phyloP scores from a whole-genome alignment of 2,329 filamentous ascomycete genomes.

The Xylariales sp. region DNA sequence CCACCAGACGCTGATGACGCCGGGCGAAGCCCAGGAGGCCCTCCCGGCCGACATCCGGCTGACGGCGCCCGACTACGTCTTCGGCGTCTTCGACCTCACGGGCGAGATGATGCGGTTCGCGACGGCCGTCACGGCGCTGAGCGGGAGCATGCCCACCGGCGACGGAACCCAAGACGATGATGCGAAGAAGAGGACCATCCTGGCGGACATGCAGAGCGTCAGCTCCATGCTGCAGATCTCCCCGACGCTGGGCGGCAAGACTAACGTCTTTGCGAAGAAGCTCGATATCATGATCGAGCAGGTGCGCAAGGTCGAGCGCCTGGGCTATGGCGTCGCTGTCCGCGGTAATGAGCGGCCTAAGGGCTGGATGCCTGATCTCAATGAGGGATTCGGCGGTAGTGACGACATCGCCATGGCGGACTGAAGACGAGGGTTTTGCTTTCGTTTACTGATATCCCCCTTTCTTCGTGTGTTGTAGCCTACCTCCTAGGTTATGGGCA shows the following conservation, averaged over 20 bases:
- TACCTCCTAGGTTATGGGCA: too few species aligned
- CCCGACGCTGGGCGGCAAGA: slow-evolving; percentile 67
- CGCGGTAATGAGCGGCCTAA: slow-evolving; percentile 88
- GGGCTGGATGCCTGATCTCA: slow-evolving; percentile 88
- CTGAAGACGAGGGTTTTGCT: slow-evolving; percentile 24
- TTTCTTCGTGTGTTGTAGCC: background rate
- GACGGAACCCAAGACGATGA: slow-evolving; percentile 22
- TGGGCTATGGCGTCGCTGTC: slow-evolving; percentile 88
- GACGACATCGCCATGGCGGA: slow-evolving; percentile 43
- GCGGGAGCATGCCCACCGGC: slow-evolving; percentile 63
- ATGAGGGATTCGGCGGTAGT: slow-evolving; percentile 42
- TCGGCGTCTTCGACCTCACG: slow-evolving; percentile 92
- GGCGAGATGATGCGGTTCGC: slow-evolving; percentile 98
- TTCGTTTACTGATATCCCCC: background rate
- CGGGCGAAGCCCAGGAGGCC: slow-evolving; percentile 66
- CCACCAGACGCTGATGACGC: slow-evolving; percentile 78
- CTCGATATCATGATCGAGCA: slow-evolving; percentile 86
- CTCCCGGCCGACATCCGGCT: slow-evolving; percentile 69
- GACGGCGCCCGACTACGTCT: slow-evolving; percentile 85
- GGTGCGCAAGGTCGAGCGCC: slow-evolving; percentile 92
- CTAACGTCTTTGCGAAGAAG: slow-evolving; percentile 74
- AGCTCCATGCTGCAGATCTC: slow-evolving; percentile 81
- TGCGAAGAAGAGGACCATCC: slow-evolving; percentile 64
- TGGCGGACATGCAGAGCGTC: slow-evolving; percentile 83
- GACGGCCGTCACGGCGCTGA: slow-evolving; percentile 86